Evolutionary conservation across 805 yeast species (phyloP), one percentile per base, ranked within the genome.

Genomic region (Candida stauntonica): DNA sequence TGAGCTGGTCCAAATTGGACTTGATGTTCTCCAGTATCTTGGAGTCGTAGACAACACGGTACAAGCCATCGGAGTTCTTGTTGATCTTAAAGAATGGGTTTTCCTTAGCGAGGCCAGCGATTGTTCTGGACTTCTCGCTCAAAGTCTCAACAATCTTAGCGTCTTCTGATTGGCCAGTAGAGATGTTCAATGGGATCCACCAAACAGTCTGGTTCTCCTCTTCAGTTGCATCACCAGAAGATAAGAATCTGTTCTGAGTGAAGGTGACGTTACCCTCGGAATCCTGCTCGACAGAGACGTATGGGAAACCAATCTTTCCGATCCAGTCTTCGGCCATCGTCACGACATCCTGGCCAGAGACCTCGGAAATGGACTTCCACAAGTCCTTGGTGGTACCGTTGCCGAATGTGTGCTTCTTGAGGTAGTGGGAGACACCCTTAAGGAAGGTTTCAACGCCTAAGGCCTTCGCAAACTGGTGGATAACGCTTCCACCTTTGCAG

Each of bases 301-400:
- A 75, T 20, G 94, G 94, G 67, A 70, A 85, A 5, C 94, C 94
- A 41, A 82, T 75, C 55, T 81, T 77, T 52, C 77, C 75, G 46
- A 87, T 84, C 94, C 95, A 85, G 42, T 75, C 69, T 50, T 77
- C 74, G 83, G 85, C 83, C 30, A 79, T 80, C 29, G 65, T 57
- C 33, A 73, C 75, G 29, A 84, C 86, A 55, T 84, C 86, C 52
- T 78, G 68, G 20, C 88, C 88, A 38, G 83, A 71, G 19, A 72
- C 86, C 26, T 75, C 79, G 33, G 80, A 63, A 40, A 85, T 67
- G 16, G 88, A 75, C 39, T 66, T 72, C 88, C 91, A 83, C 48
- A 85, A 68, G 56, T 84, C 88, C 39, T 73, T 69, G 21, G 94
- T 83, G 39, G 74, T 65, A 28, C 91, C 86, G 61, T 85, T 85